These are phyloP conservation scores for Dactylonectria estremocensis DNA, from an alignment of 2,329 filamentous ascomycete genomes.

Conservation along the genomic window DNA sequence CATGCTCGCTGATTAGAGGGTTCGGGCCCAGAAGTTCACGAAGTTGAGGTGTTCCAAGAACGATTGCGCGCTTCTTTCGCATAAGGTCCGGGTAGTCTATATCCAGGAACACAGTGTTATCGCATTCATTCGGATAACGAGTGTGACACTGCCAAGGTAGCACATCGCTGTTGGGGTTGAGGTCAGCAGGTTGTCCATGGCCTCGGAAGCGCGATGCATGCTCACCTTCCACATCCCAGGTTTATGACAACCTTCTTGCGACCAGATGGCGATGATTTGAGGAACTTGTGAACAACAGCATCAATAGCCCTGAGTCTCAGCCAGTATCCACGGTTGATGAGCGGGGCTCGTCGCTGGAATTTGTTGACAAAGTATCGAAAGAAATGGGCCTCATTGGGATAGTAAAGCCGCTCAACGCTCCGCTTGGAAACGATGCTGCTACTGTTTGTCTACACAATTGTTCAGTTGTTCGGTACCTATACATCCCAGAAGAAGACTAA, in stretches of 20 bases:
- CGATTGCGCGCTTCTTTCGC: constrained; percentile 78
- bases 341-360: constrained; percentile 84
- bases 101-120: constrained; percentile 80
- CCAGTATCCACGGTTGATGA: constrained; percentile 94
- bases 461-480: constrained; percentile 20
- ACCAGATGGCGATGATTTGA: constrained; percentile 64
- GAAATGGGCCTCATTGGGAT: constrained; percentile 83
- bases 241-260: constrained; percentile 84
- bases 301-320: constrained; percentile 88
- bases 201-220: constrained; percentile 38
- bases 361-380: constrained; percentile 91
- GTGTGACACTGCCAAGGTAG: constrained; percentile 87
- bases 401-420: constrained; percentile 92
- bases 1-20: constrained; percentile 54
- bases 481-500: background rate
- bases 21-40: constrained; percentile 52
- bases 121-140: constrained; percentile 72
- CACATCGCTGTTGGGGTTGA: constrained; percentile 76
- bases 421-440: constrained; percentile 94
- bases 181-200: background rate
- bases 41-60: constrained; percentile 75
- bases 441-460: constrained; percentile 78
- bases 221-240: constrained; percentile 91
- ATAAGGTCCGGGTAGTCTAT: constrained; percentile 90
- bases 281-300: constrained; percentile 79